Percentiles rank a stretch among this genome's conserved stretches.
Evolutionary conservation across 441 rosid genomes (phyloP).

Genomic region (Pelargonium fulgidum): DNA sequence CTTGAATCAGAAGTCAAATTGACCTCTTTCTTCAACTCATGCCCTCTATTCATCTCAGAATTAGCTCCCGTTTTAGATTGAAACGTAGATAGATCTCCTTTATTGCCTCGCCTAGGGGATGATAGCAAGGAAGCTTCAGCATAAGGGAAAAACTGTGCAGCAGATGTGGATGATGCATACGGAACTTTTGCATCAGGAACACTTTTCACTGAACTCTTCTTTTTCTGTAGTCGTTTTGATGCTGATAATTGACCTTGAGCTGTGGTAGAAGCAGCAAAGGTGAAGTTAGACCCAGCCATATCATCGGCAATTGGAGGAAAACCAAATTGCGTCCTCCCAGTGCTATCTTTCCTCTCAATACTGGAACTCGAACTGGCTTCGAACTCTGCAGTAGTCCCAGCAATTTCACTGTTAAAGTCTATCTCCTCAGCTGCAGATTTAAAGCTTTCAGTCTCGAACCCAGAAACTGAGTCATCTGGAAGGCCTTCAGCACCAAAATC

Average conservation of each 20-base stretch:
- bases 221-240: slow-evolving; percentile 39
- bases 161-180: slow-evolving; percentile 33
- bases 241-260: slow-evolving; percentile 36
- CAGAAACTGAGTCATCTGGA: slow-evolving; percentile 48
- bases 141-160: slow-evolving; percentile 35
- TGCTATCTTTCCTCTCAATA: slow-evolving; percentile 43
- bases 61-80: slow-evolving; percentile 30
- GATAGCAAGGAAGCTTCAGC: slow-evolving; percentile 38
- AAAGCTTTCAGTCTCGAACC: slow-evolving; percentile 80
- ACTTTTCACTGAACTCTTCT: slow-evolving; percentile 38
- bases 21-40: slow-evolving; percentile 39
- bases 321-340: slow-evolving; percentile 25
- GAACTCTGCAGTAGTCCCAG: slow-evolving; percentile 47
- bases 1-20: slow-evolving; percentile 30
- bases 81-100: slow-evolving; percentile 32
- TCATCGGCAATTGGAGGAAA: slow-evolving; percentile 35
- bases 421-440: slow-evolving; percentile 74
- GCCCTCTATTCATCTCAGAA: slow-evolving; percentile 25
- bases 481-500: slow-evolving; percentile 35
- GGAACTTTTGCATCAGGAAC: slow-evolving; percentile 36
- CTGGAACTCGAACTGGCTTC: slow-evolving; percentile 51
- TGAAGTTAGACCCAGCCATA: slow-evolving; percentile 46
- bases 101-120: slow-evolving; percentile 35
- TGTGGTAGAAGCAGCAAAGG: slow-evolving; percentile 60
- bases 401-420: slow-evolving; percentile 41